phyloP scores from a whole-genome alignment of 225 moss, liverwort and hornwort genomes.

The Anthoceros angustus region DNA sequence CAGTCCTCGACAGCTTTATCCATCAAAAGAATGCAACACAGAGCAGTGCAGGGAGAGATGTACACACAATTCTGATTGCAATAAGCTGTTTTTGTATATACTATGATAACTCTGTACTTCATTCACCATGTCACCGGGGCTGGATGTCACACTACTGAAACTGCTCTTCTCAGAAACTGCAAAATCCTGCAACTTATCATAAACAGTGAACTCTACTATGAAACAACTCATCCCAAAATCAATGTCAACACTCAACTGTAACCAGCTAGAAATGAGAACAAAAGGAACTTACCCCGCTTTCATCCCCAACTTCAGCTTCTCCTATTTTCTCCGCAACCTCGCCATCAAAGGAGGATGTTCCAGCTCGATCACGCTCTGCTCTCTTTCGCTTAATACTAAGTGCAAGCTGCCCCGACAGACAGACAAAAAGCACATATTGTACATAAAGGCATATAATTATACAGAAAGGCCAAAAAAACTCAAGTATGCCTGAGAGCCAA shows the following conservation, averaged over 20 bases:
- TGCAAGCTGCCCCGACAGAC: conserved; percentile 29
- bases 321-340: conserved; percentile 6
- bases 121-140: neutral
- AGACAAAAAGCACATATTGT: neutral
- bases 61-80: neutral
- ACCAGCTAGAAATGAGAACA: neutral
- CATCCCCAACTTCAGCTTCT: conserved; percentile 13
- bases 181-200: conserved; percentile 5
- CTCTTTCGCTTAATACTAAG: conserved; percentile 33
- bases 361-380: conserved; percentile 8
- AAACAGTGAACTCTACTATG: conserved; percentile 7
- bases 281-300: neutral
- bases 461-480: neutral
- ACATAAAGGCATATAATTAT: neutral
- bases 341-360: conserved; percentile 10
- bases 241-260: neutral
- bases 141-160: neutral
- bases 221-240: neutral
- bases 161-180: neutral
- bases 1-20: neutral
- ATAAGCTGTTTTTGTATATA: neutral
- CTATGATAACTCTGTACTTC: neutral
- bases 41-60: neutral
- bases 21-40: too few relatives aligned
- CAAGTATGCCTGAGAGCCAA: too few relatives aligned